Base-by-base conservation (phyloP, 2,329 filamentous ascomycete species). In the Corinectria fuckeliana region DNA sequence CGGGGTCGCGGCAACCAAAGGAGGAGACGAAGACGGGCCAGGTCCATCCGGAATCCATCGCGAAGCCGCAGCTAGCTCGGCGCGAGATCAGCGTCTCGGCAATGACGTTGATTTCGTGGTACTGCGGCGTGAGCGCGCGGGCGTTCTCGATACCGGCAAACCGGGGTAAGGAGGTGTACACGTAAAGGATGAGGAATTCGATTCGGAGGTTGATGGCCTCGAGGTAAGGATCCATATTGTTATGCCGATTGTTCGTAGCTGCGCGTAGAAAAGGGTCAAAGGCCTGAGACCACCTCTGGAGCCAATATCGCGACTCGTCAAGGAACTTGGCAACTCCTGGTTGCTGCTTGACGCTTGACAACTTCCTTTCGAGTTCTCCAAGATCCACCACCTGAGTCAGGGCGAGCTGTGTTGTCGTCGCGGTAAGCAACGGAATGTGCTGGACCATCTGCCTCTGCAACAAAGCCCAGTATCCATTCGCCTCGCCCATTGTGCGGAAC, bases 41-140 rank as follows among this genome's bases (percentile, higher is more conserved):
- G 6, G 78, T 79, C 67, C 77, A 79, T 0, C 80, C 80, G 2
- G 77, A 75, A 57, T 81, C 79, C 76, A 81, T 78, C 1, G 79
- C 74, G 58, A 81, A 81, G 50, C 72, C 72, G n/a, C 75, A 76
- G 56, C 66, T 77, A 10, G 69, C 74, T 11, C 74, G 72, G 10
- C 70, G 67, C 23, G 64, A 62, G 21, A 81, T 73, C 3, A 81
- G 58, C 2, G 71, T 74, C 54, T 77, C 76, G 5, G 74, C 72
- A 5, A 79, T 72, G 1, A 60, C 58, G 28, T 75, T 78, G 18
- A 81, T 75, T 63, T 81, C 79, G 13, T 67, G 73, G 60, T 81
- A 80, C 34, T 77, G 72, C 0, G 78, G 76, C 4, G 78, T 81
- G 41, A 81, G 71, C 4, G 69, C 66, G 28, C 71, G 74, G 44